Evolutionary conservation across 2,329 filamentous ascomycete species (phyloP), one percentile per base, ranked within the genome.

Genomic region (Fusarium devonianum): DNA sequence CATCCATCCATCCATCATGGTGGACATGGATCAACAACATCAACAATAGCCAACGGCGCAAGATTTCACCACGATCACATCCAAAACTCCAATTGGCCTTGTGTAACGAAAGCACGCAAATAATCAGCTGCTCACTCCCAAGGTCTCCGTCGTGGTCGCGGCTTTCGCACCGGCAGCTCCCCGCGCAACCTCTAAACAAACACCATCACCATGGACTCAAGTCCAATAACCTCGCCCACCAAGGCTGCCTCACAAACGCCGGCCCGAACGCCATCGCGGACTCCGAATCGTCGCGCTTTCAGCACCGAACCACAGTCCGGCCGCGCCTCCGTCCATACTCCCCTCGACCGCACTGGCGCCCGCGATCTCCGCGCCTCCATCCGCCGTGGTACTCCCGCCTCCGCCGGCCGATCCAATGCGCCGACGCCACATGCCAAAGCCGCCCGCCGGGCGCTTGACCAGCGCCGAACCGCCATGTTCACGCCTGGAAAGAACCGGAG

Each of bases 341-440:
- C 77, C 3, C 74, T 75, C 51, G 67, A 73, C 41, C 70, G 72
- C 25, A 68, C 57, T 18, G 62, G 61, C 21, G 53, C 69, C 3
- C 70, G 71, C 18, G 69, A 74, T 13, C 63, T 73, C 22, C 68
- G 73, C 35, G 73, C 71, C 39, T 75, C 73, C 3, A 61, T 72
- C 22, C 65, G 72, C 11, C 71, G 71, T 22, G 76, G 75, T 9
- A 73, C 75, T 29, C 76, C 77, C 8, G 75, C 73, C 23, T 81
- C 80, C 2, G 78, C 65, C 9, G 62, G 71, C 2, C 69, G 74
- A 38, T 71, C 69, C 54, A 73, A 76, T 67, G 72, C 73, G 10
- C 73, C 77, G 3, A 87, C 84, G 13, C 84, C 84, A 0, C 84
- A 87, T 65, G 83, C 80, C 35, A 80, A 79, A 59, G 84, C 83